Base-by-base conservation (phyloP, 495 filamentous ascomycete species). In the Penicillium odoratum region DNA sequence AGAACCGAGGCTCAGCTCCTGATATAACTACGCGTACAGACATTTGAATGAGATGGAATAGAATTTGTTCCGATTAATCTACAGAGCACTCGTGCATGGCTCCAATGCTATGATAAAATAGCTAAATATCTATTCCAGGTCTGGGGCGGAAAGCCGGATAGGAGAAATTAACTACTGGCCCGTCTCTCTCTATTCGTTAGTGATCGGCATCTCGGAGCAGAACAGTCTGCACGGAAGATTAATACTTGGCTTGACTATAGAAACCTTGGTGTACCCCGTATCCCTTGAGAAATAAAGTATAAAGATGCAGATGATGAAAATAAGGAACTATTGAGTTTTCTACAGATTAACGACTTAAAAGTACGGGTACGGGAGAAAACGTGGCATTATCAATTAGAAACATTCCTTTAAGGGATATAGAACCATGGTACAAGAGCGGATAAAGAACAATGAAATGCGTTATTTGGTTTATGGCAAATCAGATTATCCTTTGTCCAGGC, bases 81-180 rank as follows among this genome's bases (percentile, higher is more conserved):
- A 21, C 21, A 21, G 21, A 21, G 21, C 21, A 21, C 21, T 21
- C 21, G 21, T 21, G 21, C 21, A 21, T 21, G 21, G 21, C 21
- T 21, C 21, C 21, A 21, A 21, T 21, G 21, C 21, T 2, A 21
- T 21, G 2, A 21, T 21, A 21, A 21, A 21, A 21, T 21, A 21
- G 21, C 2, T 13, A 34, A 34, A 34, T 34, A 34, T 25, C 16
- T 40, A 15, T 10, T 26, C 18, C 49, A 16, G 29, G 6, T 16
- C 33, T 40, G 10, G 18, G 16, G 29, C n/a, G 43, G 16, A 26
- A 11, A 46, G 9, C 43, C 48, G 48, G 48, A 51, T 36, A 51
- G 49, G 59, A 48, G 44, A 18, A 33, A 57, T 61, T 53, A n/a
- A 48, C 44, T 31, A 26, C 18, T 56, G 53, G 53, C 48, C 58